Evolutionary conservation across 1,139 yeast genomes (phyloP).

Genomic region (Zygosaccharomyces pseudobailii): DNA sequence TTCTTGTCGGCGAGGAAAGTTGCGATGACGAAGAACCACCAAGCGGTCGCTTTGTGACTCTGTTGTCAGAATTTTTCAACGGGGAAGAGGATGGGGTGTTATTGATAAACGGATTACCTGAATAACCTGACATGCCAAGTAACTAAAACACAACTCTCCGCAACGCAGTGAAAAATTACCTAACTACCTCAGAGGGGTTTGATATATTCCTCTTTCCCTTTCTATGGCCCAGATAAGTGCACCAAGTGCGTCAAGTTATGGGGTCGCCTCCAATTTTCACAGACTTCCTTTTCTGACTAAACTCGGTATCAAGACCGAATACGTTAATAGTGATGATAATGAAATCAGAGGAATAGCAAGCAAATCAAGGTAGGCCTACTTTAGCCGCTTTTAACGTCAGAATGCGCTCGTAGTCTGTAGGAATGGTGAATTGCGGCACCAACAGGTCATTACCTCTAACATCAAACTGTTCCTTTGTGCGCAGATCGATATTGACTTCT

Average conservation of each 20-base stretch:
- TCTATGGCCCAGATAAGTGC: background rate
- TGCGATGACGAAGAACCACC: conserved; percentile 23
- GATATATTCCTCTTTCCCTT: background rate
- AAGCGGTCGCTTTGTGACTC: conserved; percentile 24
- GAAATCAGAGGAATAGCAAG: background rate
- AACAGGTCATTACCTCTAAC: conserved; percentile 51
- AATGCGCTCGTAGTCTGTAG: conserved; percentile 32
- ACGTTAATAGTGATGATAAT: background rate
- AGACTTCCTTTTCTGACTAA: background rate
- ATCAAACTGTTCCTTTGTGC: conserved; percentile 55
- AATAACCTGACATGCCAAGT: conserved; percentile 13
- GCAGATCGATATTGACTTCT: conserved; percentile 63
- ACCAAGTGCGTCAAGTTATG: background rate
- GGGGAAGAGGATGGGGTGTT: conserved; percentile 34
- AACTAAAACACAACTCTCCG: background rate
- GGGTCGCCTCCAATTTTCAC: background rate
- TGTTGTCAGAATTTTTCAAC: conserved; percentile 16
- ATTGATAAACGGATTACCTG: conserved; percentile 29
- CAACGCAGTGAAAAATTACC: background rate
- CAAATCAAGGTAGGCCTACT: background rate
- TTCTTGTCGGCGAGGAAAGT: conserved; percentile 30
- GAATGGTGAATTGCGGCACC: conserved; percentile 25
- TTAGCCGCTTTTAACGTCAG: conserved; percentile 20
- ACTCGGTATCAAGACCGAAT: background rate
- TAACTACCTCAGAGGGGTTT: too few species aligned